phyloP scores from a whole-genome alignment of 2,329 filamentous ascomycete species.

The Fusarium siculi region DNA sequence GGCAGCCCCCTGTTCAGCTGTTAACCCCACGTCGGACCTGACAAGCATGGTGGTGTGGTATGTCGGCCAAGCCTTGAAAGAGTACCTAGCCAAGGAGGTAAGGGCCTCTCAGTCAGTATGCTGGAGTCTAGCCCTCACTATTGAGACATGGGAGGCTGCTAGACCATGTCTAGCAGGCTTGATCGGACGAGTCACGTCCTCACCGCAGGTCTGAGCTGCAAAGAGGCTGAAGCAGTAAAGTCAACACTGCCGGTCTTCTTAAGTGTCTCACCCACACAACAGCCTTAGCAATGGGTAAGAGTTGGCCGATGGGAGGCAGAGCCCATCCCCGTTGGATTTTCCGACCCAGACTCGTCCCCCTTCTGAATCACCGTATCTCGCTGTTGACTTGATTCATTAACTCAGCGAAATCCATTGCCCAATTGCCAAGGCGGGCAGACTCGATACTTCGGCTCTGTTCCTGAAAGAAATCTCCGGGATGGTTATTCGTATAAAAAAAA shows the following conservation, averaged over 20 bases:
- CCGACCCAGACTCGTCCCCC: not conserved
- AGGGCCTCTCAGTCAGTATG: slow-evolving; percentile 2
- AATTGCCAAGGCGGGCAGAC: slow-evolving; percentile 17
- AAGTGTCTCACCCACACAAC: slow-evolving; percentile 2
- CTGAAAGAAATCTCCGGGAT: slow-evolving; percentile 33
- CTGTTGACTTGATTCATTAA: not conserved
- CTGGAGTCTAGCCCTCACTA: slow-evolving; percentile 16
- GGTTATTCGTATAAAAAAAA: slow-evolving; percentile 33
- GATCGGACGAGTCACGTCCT: slow-evolving; percentile 30
- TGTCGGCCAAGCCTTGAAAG: not conserved
- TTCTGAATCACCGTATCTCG: not conserved
- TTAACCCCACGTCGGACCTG: slow-evolving; percentile 11
- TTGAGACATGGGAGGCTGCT: slow-evolving; percentile 21
- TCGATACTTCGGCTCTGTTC: slow-evolving; percentile 27
- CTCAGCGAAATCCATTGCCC: not conserved
- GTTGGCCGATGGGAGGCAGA: slow-evolving; percentile 3
- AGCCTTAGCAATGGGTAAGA: not conserved
- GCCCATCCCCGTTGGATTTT: not conserved
- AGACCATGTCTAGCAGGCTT: not conserved
- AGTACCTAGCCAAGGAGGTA: slow-evolving; percentile 2
- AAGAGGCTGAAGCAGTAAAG: slow-evolving; percentile 3
- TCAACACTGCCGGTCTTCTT: not conserved
- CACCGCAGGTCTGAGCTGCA: slow-evolving; percentile 1
- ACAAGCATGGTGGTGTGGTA: slow-evolving; percentile 3
- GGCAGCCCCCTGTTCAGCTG: slow-evolving; percentile 24